Evolutionary conservation across 768 basidiomycete species (phyloP), one percentile per base, ranked within the genome.

Genomic region (Hypholoma sublateritium): DNA sequence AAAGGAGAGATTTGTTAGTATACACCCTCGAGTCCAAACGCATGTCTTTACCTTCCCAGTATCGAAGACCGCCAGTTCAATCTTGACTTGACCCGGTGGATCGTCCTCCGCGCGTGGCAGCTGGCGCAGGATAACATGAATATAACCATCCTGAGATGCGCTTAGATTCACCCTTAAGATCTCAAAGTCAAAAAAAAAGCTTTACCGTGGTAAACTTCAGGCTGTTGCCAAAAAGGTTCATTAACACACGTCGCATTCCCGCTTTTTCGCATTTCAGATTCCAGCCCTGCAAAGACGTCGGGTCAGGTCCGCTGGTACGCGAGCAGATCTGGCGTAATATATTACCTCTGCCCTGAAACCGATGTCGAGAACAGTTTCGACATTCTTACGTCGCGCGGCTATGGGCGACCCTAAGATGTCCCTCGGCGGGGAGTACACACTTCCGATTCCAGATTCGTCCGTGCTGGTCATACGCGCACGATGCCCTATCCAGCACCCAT

Each of bases 141-240:
- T 85, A 69, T 84, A 95, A 22, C 95, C 95, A 65, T 87, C 80
- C 89, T 95, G 58, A 17, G 53, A 43, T 51, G 56, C 24, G 21
- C 25, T 39, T 51, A 54, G 16, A 53, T 47, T 44, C 41, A 22
- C 58, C 43, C 34, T 25, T 43, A 12, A 32, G 12, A 43, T 6
- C 21, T 16, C 45, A 53, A 47, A 28, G 37, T 45, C 12, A 54
- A 34, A 21, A 32, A 37, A 17, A 70, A 85, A 28, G 17, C 17
- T 47, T 44, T 65, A 91, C 92, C 43, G 82, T 78, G 28, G 94
- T 96, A 70, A 97, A 97, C 70, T 98, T 96, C 52, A 95, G 74
- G 64, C 92, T 93, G 70, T 96, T 97, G 14, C 94, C 93, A 62
- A 97, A 93, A 36, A 98, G 72, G 68, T 98, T 98, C 93, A 97